Percentiles rank a stretch among this genome's conserved stretches.
Conservation (phyloP, 768 basidiomycete species). For the Mycena haematopus region DNA sequence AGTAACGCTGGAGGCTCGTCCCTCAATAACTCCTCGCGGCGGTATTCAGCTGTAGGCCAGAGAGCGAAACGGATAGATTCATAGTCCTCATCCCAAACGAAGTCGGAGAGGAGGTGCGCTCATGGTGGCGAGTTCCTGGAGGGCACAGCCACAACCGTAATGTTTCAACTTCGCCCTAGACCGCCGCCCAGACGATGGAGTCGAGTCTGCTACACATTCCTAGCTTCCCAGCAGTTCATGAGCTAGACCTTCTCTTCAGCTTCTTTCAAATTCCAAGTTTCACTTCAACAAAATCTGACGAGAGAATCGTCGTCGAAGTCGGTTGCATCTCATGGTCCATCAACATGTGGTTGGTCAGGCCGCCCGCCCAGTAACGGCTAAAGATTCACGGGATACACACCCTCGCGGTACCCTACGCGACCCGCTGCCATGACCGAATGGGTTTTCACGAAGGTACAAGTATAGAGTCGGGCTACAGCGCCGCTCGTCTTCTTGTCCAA, state of each 20-base stretch:
- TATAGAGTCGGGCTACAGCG: not conserved
- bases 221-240: not conserved
- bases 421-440: not conserved
- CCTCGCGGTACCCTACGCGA: not conserved
- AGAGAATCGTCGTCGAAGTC: not conserved
- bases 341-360: not conserved
- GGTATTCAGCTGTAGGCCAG: too few species aligned
- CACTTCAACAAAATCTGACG: not conserved
- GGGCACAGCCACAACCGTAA: too few species aligned
- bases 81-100: too few species aligned
- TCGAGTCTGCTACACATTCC: too few species aligned
- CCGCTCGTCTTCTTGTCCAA: not conserved
- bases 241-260: not conserved
- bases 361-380: not conserved
- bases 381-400: not conserved
- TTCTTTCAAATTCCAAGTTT: not conserved
- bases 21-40: too few species aligned
- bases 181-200: too few species aligned
- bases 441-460: not conserved
- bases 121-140: too few species aligned
- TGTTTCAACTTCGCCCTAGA: too few species aligned
- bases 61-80: too few species aligned
- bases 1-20: too few species aligned
- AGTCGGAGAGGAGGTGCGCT: too few species aligned
- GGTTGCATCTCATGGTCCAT: not conserved